phyloP scores from a whole-genome alignment of 1,284 basidiomycete species.

The Meira miltonrushii region DNA sequence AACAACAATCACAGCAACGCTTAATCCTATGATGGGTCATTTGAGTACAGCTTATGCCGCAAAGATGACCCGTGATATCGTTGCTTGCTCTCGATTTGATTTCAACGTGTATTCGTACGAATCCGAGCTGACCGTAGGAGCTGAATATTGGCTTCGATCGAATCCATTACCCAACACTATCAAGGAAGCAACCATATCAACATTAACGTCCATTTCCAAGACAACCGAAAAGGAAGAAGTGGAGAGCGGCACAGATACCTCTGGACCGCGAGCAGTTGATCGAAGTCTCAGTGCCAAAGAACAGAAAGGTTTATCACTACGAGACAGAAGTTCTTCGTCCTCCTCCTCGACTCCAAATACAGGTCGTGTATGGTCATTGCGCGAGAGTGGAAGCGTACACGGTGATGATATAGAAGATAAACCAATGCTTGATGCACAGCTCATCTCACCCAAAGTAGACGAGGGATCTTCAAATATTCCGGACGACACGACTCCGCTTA shows the following conservation, averaged over 20 bases:
- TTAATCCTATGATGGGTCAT: constrained; percentile 95
- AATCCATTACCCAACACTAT: background rate
- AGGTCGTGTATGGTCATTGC: background rate
- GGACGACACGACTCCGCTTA: background rate
- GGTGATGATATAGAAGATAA: background rate
- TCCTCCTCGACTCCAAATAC: background rate
- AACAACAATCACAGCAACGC: constrained; percentile 85
- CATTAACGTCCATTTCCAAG: background rate
- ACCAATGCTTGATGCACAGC: background rate
- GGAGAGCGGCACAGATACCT: background rate
- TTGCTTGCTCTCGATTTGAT: constrained; percentile 74
- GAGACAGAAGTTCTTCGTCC: constrained; percentile 7
- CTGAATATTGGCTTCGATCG: constrained; percentile 40
- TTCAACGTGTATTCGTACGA: constrained; percentile 97
- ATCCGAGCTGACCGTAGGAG: constrained; percentile 80
- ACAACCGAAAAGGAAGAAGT: constrained; percentile 9
- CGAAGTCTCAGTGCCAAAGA: background rate
- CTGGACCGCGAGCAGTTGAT: constrained; percentile 1
- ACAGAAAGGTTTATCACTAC: constrained; percentile 12
- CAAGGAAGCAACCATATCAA: constrained; percentile 3
- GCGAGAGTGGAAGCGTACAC: background rate
- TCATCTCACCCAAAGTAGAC: background rate
- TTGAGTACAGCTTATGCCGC: constrained; percentile 86
- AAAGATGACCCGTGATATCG: constrained; percentile 76
- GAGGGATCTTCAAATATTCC: background rate